These are phyloP conservation scores for Apostasia shenzhenica DNA, from an alignment of 106 monocot genomes.

Conservation along the genomic window DNA sequence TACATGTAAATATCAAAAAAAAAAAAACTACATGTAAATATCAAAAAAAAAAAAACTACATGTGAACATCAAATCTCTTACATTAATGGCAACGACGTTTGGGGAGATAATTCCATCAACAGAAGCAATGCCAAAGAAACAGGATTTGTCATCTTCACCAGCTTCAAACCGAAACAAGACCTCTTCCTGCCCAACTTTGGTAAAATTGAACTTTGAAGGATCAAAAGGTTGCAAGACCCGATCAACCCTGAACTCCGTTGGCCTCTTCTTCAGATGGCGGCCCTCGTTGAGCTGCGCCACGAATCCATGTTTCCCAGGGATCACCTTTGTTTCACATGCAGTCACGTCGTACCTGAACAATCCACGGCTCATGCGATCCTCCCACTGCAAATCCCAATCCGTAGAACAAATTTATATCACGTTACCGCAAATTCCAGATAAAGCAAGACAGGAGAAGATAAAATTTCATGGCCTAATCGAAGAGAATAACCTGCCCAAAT, in stretches of 20 bases:
- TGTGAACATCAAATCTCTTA: slow-evolving; percentile 8
- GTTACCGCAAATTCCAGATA: not conserved
- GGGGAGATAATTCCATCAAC: slow-evolving; percentile 19
- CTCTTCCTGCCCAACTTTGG: slow-evolving; percentile 75
- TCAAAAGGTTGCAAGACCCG: slow-evolving; percentile 67
- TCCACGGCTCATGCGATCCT: slow-evolving; percentile 57
- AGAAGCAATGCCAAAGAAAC: slow-evolving; percentile 29
- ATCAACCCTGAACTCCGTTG: slow-evolving; percentile 69
- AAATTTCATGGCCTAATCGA: not conserved
- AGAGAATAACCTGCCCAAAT: slow-evolving; percentile 46
- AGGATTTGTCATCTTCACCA: slow-evolving; percentile 10
- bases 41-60: too few relatives aligned
- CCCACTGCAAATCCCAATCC: slow-evolving; percentile 44
- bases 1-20: not conserved
- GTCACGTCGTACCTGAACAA: slow-evolving; percentile 86
- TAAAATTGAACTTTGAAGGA: slow-evolving; percentile 66
- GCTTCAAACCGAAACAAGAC: slow-evolving; percentile 63
- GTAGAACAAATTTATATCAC: not conserved
- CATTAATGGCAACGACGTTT: slow-evolving; percentile 62
- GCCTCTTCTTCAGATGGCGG: slow-evolving; percentile 70
- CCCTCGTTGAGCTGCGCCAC: slow-evolving; percentile 65
- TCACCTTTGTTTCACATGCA: slow-evolving; percentile 77
- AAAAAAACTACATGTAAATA: not conserved
- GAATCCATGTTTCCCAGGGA: slow-evolving; percentile 55
- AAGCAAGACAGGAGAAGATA: not conserved